Evolutionary conservation across 139 green algal genomes (phyloP), one percentile per base, ranked within the genome.

Genomic region (Coelastrella sp.): DNA sequence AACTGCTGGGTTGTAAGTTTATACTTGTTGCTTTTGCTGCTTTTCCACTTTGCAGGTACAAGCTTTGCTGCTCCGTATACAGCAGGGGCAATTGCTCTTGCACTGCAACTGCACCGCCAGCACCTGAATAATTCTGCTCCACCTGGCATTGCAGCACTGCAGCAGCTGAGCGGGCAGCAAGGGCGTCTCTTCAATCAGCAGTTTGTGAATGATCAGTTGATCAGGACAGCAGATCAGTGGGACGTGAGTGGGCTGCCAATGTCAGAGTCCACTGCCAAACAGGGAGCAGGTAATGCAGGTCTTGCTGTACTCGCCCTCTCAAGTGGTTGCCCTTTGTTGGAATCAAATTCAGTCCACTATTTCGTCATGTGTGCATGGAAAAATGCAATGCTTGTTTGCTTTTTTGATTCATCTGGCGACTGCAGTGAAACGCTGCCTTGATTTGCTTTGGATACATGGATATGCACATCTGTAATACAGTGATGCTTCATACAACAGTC

Each of bases 41-140:
- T 58, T 8, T 7, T 24, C 10, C 70, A 25, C 12, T n/a, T 57
- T 9, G 57, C 82, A 79, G 63, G 82, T 11, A 87, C 82, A 7
- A 87, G 63, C 56, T 78, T 79, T 65, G 63, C 82, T 57, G 82
- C 82, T 14, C 63, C 82, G 8, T 79, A 78, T 56, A 79, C 82
- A 49, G 63, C 82, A 49, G 82, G 65, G 19, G 63, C 82, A 25
- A 9, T 87, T 8, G 82, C 82, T 7, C 65, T 87, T 7, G 63
- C 82, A 19, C 27, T 87, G 63, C 63, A 79, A 49, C 65, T 79
- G 4, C 82, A 78, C 82, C 63, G 82, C 63, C 14, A 87, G 5
- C 82, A 68, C 15, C 61, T 49, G 17, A 20, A 10, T 27, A 58
- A 14, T 22, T 5, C 15, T 19, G 20, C 5, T 17, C 59, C n/a